A percentile compares a stretch with the other conserved stretches of the same genome.
phyloP scores from a whole-genome alignment of 148 eudicot species.

The Nepenthes mirabilis region DNA sequence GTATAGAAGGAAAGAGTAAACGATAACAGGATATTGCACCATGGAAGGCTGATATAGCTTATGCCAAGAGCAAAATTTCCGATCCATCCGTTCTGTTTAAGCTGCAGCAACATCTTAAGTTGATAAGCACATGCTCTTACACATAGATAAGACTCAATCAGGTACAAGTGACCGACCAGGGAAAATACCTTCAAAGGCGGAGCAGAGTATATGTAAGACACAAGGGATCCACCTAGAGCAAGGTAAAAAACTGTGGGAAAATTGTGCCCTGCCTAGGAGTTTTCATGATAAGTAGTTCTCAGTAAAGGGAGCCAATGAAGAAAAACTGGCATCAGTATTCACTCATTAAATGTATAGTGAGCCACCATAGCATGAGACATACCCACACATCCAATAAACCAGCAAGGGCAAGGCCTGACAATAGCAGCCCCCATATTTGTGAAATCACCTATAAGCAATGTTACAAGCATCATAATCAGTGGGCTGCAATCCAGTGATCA shows the following conservation, averaged over 20 bases:
- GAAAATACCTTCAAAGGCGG: constrained; percentile 80
- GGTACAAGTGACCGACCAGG: constrained; percentile 1
- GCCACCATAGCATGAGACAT: constrained; percentile 18
- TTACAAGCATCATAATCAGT: not conserved
- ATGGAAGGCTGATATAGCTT: constrained; percentile 91
- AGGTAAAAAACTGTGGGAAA: constrained; percentile 69
- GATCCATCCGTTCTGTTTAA: constrained; percentile 96
- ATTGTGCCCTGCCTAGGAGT: constrained; percentile 75
- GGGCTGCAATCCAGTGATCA: too few relatives aligned
- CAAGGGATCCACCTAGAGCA: constrained; percentile 78
- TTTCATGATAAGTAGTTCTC: not conserved
- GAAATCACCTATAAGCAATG: constrained; percentile 59
- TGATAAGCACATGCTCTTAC: constrained; percentile 5
- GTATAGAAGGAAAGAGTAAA: too few relatives aligned
- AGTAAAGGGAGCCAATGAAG: not conserved
- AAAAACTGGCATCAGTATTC: constrained; percentile 2
- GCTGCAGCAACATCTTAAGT: constrained; percentile 33
- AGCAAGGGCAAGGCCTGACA: constrained; percentile 80
- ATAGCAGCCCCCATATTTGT: constrained; percentile 84
- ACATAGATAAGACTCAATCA: not conserved
- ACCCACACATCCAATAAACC: constrained; percentile 88
- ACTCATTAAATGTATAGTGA: not conserved
- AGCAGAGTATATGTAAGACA: constrained; percentile 93
- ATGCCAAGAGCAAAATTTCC: constrained; percentile 97
- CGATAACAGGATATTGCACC: constrained; percentile 26